phyloP scores from a whole-genome alignment of 371 early-diverging fungal species.

The Actinomortierella ambigua region DNA sequence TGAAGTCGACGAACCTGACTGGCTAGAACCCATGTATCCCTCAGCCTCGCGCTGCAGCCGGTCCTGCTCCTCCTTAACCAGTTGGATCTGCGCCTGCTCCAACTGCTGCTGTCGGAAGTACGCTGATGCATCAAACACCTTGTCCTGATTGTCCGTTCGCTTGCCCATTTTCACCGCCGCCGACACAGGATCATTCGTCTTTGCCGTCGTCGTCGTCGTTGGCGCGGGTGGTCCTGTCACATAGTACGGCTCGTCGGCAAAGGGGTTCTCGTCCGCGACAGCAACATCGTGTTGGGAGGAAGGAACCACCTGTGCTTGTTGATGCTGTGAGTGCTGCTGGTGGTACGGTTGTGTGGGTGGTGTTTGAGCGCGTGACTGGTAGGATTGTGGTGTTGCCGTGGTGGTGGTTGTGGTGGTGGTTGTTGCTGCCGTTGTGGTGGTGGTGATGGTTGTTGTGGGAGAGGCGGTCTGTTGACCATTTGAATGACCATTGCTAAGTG shows the following conservation, averaged over 20 bases:
- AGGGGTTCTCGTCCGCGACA: conserved; percentile 15
- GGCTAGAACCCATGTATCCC: too few species aligned
- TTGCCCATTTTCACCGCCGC: conserved; percentile 45
- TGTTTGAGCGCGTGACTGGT: too few species aligned
- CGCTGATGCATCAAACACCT: conserved; percentile 40
- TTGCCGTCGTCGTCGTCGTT: too few species aligned
- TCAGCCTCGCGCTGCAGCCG: conserved; percentile 11
- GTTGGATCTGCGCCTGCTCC: conserved; percentile 36
- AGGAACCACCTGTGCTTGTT: neutral
- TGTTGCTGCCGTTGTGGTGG: neutral
- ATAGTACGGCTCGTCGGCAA: conserved; percentile 28
- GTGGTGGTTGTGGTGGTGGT: conserved; percentile 7
- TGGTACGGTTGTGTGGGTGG: conserved; percentile 3
- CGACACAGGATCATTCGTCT: too few species aligned
- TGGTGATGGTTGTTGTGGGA: too few species aligned
- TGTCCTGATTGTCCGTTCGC: conserved; percentile 39
- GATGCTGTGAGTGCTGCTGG: neutral
- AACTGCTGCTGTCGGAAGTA: conserved; percentile 36
- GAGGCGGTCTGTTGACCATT: neutral
- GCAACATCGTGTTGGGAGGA: too few species aligned
- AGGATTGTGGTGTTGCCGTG: neutral
- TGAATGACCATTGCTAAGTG: conserved; percentile 3
- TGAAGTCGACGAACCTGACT: too few species aligned
- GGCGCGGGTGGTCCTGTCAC: conserved; percentile 22
- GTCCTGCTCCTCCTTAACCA: conserved; percentile 27